Base-by-base conservation (phyloP, 257 asterid species). In the Nicotiana tomentosiformis region DNA sequence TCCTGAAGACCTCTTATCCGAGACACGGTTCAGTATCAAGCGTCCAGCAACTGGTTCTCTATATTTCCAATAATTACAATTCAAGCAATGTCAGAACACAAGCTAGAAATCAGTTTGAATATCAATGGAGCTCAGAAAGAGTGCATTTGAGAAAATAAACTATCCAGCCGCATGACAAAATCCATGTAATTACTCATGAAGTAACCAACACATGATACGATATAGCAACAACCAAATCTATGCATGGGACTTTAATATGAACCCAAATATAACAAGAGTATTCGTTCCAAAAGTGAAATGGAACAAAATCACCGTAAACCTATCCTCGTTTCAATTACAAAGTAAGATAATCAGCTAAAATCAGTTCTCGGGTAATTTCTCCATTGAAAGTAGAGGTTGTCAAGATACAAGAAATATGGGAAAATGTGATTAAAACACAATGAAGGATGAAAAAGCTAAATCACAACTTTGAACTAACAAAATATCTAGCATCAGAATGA, bases 381-480 rank as follows among this genome's bases (percentile, higher is more conserved):
- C 64, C 80, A 76, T 76, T 51, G 46, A 26, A 76, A 29, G 64
- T 51, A 76, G 64, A 16, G 29, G 64, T 26, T 29, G 26, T 76
- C 35, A 15, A 76, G 80, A 76, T 76, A 51, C 80, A 76, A 51
- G 80, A 29, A 37, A 60, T 14, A 9, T 56, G 82, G 70, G 61
- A 1, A 26, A 58, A 64, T 32, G 69, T 62, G 51, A 66, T 29
- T 46, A 66, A 29, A 46, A 81, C 70, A 49, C 83, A 10, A 81
- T 16, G 65, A 53, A 80, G 83, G 81, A 46, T 64, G 67, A 83
- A 78, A 85, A 37, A 86, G 60, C 86, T 88, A 89, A 83, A 85
- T 61, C 80, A 88, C 88, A 85, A 53, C 74, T 65, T 86, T 64
- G 81, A 85, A 86, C 84, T 90, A 78, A 46, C 84, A 49, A 81